These are phyloP conservation scores for Lachnellula subtilissima DNA, from an alignment of 2,329 filamentous ascomycete genomes.

Conservation along the genomic window DNA sequence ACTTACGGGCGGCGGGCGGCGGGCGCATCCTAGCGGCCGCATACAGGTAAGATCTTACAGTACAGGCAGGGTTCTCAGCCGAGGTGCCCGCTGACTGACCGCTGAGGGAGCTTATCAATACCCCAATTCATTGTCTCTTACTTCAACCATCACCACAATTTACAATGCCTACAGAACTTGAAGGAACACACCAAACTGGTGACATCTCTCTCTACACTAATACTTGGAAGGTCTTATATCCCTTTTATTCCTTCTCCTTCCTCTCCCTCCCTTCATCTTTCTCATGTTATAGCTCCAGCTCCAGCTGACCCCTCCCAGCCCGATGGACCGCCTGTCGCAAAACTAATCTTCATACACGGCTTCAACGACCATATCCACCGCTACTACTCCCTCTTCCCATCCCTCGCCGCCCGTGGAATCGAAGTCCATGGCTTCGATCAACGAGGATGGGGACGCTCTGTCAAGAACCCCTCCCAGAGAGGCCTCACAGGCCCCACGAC, in stretches of 20 bases:
- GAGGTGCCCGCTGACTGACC: not conserved
- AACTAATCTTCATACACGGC: constrained; percentile 79
- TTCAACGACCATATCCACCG: constrained; percentile 81
- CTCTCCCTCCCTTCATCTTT: not conserved
- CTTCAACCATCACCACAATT: not conserved
- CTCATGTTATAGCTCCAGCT: not conserved
- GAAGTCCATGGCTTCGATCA: constrained; percentile 78
- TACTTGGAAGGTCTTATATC: constrained; percentile 28
- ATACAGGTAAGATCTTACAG: not conserved
- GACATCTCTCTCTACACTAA: constrained; percentile 31
- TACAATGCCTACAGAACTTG: constrained; percentile 27
- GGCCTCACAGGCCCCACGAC: constrained; percentile 71
- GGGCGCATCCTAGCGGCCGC: constrained; percentile 8
- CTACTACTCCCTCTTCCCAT: constrained; percentile 70
- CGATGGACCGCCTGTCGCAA: constrained; percentile 48
- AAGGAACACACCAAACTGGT: constrained; percentile 29
- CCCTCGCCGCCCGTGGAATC: constrained; percentile 66
- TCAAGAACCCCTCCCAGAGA: constrained; percentile 53
- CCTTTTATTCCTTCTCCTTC: not conserved
- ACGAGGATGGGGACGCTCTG: constrained; percentile 80
- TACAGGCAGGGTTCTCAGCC: not conserved
- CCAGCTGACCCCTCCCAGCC: constrained; percentile 19
- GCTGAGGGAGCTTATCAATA: not conserved
- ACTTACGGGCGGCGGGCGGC: constrained; percentile 6
- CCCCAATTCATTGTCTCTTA: too few species aligned